Conservation (phyloP, 345 rosid species). For the Hirschfeldia incana region DNA sequence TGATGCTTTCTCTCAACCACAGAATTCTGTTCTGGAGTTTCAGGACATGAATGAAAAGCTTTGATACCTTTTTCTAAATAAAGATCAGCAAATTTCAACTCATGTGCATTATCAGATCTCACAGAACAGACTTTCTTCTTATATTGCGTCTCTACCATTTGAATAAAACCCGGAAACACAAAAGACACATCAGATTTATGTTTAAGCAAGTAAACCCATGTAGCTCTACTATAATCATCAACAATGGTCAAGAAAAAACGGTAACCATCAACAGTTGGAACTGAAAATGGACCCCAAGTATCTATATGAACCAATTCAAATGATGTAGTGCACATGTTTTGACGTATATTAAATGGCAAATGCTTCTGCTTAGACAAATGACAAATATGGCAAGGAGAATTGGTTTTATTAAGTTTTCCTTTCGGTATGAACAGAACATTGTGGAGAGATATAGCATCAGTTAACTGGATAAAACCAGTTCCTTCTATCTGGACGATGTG, state of each 20-base stretch:
- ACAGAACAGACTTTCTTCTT: background rate
- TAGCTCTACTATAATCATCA: background rate
- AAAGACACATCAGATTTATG: background rate
- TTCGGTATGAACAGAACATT: background rate
- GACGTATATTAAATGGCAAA: background rate
- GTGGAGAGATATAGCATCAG: background rate
- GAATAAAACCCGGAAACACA: background rate
- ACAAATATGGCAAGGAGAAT: background rate
- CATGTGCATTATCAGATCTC: background rate
- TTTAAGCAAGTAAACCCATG: background rate
- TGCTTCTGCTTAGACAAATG: background rate
- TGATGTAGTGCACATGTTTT: background rate
- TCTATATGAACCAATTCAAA: background rate
- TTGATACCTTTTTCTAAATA: background rate
- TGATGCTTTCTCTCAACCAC: background rate
- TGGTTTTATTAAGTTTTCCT: background rate
- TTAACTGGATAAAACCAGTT: background rate
- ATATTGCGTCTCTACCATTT: background rate
- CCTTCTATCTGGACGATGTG: background rate
- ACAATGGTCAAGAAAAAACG: background rate
- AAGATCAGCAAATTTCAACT: background rate
- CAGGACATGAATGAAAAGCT: background rate
- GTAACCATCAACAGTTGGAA: background rate
- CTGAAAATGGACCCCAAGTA: background rate
- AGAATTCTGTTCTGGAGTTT: background rate